Conservation (phyloP, 495 filamentous ascomycete genomes). For the Terfezia boudieri region DNA sequence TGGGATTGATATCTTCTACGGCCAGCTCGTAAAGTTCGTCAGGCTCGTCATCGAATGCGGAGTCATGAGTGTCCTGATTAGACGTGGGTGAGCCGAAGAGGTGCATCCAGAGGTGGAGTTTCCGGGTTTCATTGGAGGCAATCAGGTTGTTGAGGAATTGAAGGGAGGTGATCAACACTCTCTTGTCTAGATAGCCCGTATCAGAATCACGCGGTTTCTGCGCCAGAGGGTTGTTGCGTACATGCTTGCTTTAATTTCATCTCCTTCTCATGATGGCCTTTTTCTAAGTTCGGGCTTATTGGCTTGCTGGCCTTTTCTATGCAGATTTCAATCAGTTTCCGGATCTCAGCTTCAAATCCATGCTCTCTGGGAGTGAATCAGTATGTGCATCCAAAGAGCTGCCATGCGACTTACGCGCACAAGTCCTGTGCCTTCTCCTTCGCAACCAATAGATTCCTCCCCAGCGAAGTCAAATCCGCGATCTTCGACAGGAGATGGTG, state of each 20-base stretch:
- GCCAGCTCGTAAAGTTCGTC: background rate
- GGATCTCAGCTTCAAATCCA: constrained; percentile 40
- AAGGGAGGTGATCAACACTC: constrained; percentile 46
- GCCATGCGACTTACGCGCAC: constrained; percentile 25
- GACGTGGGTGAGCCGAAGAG: constrained; percentile 34
- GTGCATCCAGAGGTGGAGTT: constrained; percentile 53
- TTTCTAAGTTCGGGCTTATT: constrained; percentile 29
- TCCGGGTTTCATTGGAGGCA: constrained; percentile 50
- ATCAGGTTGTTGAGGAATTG: constrained; percentile 59
- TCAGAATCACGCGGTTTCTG: too few species aligned
- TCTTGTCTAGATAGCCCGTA: constrained; percentile 31
- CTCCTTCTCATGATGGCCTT: constrained; percentile 12
- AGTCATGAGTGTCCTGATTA: too few species aligned
- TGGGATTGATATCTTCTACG: background rate
- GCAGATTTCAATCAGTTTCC: constrained; percentile 46
- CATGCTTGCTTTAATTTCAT: constrained; percentile 15
- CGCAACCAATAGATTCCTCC: constrained; percentile 42
- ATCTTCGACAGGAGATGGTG: constrained; percentile 23
- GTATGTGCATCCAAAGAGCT: background rate
- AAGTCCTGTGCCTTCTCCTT: constrained; percentile 47
- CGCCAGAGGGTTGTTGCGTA: background rate
- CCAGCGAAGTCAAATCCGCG: constrained; percentile 41
- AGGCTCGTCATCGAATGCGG: background rate
- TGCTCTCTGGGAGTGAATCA: constrained; percentile 20
- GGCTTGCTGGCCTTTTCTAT: constrained; percentile 32